phyloP scores from a whole-genome alignment of 495 filamentous ascomycete species.

The Patellaria atrata region DNA sequence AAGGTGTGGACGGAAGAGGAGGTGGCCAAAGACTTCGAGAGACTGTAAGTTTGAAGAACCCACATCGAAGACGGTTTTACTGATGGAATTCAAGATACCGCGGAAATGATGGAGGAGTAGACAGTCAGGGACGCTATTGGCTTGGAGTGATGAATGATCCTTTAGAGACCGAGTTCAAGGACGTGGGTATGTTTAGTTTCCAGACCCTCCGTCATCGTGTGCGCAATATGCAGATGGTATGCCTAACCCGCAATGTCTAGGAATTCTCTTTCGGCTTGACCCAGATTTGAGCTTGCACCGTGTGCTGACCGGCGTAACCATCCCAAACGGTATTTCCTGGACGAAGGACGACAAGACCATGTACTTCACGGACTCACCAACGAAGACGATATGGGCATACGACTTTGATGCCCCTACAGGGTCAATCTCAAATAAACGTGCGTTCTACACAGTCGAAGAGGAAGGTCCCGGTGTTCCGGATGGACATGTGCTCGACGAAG shows the following conservation, averaged over 20 bases:
- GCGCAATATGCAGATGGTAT: slow-evolving; percentile 15
- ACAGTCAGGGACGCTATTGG: slow-evolving; percentile 75
- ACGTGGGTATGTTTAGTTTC: slow-evolving; percentile 23
- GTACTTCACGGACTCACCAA: slow-evolving; percentile 71
- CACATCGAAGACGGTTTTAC: no score
- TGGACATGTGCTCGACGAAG: slow-evolving; percentile 32
- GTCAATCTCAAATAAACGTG: slow-evolving; percentile 47
- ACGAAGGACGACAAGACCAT: slow-evolving; percentile 55
- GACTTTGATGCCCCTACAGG: slow-evolving; percentile 55
- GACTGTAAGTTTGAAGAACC: slow-evolving; percentile 25
- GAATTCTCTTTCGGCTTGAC: slow-evolving; percentile 49
- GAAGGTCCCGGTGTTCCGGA: slow-evolving; percentile 30
- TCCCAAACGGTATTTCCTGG: slow-evolving; percentile 74
- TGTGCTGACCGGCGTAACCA: slow-evolving; percentile 49
- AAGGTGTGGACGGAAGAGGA: slow-evolving; percentile 41
- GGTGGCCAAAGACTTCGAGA: slow-evolving; percentile 21
- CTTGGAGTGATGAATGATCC: slow-evolving; percentile 76
- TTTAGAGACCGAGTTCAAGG: slow-evolving; percentile 14
- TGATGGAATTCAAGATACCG: no score
- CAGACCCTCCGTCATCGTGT: slow-evolving; percentile 28
- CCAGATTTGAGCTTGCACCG: slow-evolving; percentile 44
- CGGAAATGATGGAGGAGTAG: slow-evolving; percentile 71
- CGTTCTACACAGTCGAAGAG: slow-evolving; percentile 39
- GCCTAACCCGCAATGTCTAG: slow-evolving; percentile 16
- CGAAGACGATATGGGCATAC: slow-evolving; percentile 52